A percentile compares a stretch with the other conserved stretches of the same genome.
Conservation (phyloP, 2,329 filamentous ascomycete genomes). For the Teratosphaeria epicoccoides region DNA sequence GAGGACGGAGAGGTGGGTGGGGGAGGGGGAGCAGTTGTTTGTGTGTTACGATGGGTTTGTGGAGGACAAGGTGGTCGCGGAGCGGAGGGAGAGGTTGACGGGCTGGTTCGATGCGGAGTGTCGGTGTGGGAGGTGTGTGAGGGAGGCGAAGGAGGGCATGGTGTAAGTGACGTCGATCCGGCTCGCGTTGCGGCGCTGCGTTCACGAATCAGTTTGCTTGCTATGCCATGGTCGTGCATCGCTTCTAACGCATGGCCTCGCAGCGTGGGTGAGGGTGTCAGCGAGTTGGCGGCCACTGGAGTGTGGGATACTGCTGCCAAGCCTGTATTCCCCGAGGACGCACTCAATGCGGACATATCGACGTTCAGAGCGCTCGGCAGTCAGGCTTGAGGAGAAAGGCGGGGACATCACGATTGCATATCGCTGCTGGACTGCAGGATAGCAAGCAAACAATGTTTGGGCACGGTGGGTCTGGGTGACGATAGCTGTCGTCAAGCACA, state of each 20-base stretch:
- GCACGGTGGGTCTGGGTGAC: background rate
- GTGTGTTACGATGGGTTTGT: slow-evolving; percentile 20
- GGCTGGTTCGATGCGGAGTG: slow-evolving; percentile 21
- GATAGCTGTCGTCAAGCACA: background rate
- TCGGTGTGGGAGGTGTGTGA: slow-evolving; percentile 17
- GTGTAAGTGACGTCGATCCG: background rate
- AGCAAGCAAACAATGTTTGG: background rate
- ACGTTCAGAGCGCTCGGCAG: background rate
- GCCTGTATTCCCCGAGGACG: slow-evolving; percentile 12
- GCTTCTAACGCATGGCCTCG: background rate
- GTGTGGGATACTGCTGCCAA: slow-evolving; percentile 10
- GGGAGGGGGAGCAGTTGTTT: slow-evolving; percentile 21
- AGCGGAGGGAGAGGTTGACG: slow-evolving; percentile 11
- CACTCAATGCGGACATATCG: background rate
- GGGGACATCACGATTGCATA: background rate
- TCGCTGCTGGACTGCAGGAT: background rate
- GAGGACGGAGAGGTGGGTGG: slow-evolving; percentile 6
- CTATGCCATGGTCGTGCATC: background rate
- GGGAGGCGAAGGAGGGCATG: slow-evolving; percentile 12
- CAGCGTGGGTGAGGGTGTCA: background rate
- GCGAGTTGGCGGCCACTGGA: background rate
- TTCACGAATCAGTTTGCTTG: slow-evolving; percentile 1
- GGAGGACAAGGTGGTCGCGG: slow-evolving; percentile 8
- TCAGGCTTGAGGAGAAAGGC: background rate
- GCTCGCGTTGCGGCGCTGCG: background rate